Conservation (phyloP, 306 rosid species). For the Trifolium fragiferum region DNA sequence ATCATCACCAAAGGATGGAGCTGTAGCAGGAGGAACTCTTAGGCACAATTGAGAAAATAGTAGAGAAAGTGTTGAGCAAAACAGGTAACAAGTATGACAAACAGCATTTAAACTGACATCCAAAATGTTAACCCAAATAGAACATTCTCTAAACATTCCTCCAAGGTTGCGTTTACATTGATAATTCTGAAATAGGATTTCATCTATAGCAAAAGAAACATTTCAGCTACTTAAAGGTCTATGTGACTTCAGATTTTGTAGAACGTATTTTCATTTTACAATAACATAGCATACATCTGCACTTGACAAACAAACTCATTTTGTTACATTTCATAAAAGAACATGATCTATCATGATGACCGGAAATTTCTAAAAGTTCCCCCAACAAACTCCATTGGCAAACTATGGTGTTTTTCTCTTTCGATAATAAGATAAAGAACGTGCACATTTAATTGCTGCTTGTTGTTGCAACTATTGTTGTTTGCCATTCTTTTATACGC, state of each 20-base stretch:
- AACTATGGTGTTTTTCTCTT: slow-evolving; percentile 23
- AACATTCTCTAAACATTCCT: slow-evolving; percentile 24
- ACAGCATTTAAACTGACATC: slow-evolving; percentile 24
- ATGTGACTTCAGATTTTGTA: slow-evolving; percentile 23
- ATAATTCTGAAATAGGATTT: neutral
- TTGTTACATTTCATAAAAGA: slow-evolving; percentile 1
- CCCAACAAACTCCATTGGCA: slow-evolving; percentile 27
- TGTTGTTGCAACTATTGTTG: slow-evolving; percentile 2
- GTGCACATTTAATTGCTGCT: slow-evolving; percentile 7
- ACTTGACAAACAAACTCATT: slow-evolving; percentile 25
- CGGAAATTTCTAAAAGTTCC: slow-evolving; percentile 13
- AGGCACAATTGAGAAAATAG: slow-evolving; percentile 93
- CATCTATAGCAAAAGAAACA: slow-evolving; percentile 4
- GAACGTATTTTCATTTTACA: slow-evolving; percentile 9
- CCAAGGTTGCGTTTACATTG: slow-evolving; percentile 16
- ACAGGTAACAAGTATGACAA: slow-evolving; percentile 6
- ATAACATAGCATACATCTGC: slow-evolving; percentile 5
- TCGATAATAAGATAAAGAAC: slow-evolving; percentile 27
- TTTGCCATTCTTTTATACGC: slow-evolving; percentile 17
- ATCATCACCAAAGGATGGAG: slow-evolving; percentile 69
- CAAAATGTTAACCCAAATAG: slow-evolving; percentile 20
- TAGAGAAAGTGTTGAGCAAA: slow-evolving; percentile 39
- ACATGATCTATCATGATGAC: slow-evolving; percentile 14
- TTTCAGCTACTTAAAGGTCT: neutral
- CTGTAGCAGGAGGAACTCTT: slow-evolving; percentile 74